Conservation (phyloP, 495 filamentous ascomycete genomes). For the Evansstolkia leycettana region DNA sequence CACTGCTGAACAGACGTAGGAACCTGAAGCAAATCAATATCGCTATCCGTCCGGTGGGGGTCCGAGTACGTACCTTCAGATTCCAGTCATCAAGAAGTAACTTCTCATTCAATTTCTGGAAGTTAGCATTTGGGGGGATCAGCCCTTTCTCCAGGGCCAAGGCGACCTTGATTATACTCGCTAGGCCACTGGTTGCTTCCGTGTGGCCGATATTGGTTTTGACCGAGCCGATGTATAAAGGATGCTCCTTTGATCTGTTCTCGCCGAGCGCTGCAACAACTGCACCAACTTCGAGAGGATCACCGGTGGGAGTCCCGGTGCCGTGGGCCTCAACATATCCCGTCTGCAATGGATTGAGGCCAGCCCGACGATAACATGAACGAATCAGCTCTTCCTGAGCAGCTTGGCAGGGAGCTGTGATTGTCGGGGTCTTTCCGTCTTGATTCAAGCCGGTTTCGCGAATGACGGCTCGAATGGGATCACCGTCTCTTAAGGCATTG, state of each 20-base stretch:
- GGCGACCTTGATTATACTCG: constrained; percentile 17
- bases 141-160: constrained; percentile 13
- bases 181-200: constrained; percentile 19
- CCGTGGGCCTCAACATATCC: constrained; percentile 11
- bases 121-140: constrained; percentile 20
- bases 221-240: constrained; percentile 9
- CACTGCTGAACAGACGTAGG: constrained; percentile 6
- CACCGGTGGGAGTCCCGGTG: constrained; percentile 12
- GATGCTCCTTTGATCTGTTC: constrained; percentile 1
- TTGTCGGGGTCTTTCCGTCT: constrained; percentile 12
- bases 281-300: constrained; percentile 26
- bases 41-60: too few species aligned
- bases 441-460: constrained; percentile 12
- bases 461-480: constrained; percentile 23
- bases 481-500: constrained; percentile 13
- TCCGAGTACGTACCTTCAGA: constrained; percentile 14
- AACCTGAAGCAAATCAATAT: too few species aligned
- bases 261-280: constrained; percentile 26
- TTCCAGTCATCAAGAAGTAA: constrained; percentile 12
- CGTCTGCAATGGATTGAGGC: constrained; percentile 9
- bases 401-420: constrained; percentile 31
- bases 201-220: constrained; percentile 25
- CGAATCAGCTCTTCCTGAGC: constrained; percentile 15
- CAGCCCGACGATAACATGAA: constrained; percentile 13
- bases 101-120: constrained; percentile 13